phyloP scores from a whole-genome alignment of 805 yeast genomes.

The Yarrowia bubula region DNA sequence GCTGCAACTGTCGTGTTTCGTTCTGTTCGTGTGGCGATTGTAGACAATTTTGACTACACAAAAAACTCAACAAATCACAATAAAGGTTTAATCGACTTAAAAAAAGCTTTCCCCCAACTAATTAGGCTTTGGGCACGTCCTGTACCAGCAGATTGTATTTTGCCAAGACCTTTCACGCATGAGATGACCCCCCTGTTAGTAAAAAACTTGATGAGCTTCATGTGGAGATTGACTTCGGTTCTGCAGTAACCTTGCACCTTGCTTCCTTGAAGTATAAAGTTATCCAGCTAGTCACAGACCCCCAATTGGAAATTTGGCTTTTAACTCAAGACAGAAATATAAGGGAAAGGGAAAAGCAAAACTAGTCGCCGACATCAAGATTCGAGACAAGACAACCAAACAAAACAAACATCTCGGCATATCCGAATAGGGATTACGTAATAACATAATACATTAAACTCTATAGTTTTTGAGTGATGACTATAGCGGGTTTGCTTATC shows the following conservation, averaged over 20 bases:
- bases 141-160: too few relatives aligned
- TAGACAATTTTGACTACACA: too few relatives aligned
- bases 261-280: neutral
- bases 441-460: too few relatives aligned
- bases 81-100: too few relatives aligned
- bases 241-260: slow-evolving; percentile 7
- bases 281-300: neutral
- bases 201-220: neutral
- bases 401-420: slow-evolving; percentile 5
- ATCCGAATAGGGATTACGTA: slow-evolving; percentile 8
- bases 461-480: slow-evolving; percentile 16
- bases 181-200: neutral
- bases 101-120: too few relatives aligned
- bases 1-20: too few relatives aligned
- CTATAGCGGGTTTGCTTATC: too few relatives aligned
- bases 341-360: neutral
- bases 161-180: neutral
- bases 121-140: too few relatives aligned
- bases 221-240: slow-evolving; percentile 22
- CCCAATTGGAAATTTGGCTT: neutral
- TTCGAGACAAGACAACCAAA: slow-evolving; percentile 20
- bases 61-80: too few relatives aligned
- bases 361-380: neutral
- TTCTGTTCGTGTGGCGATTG: too few relatives aligned
- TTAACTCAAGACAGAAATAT: neutral